Conservation (phyloP, 106 monocot species). For the Allium fistulosum region DNA sequence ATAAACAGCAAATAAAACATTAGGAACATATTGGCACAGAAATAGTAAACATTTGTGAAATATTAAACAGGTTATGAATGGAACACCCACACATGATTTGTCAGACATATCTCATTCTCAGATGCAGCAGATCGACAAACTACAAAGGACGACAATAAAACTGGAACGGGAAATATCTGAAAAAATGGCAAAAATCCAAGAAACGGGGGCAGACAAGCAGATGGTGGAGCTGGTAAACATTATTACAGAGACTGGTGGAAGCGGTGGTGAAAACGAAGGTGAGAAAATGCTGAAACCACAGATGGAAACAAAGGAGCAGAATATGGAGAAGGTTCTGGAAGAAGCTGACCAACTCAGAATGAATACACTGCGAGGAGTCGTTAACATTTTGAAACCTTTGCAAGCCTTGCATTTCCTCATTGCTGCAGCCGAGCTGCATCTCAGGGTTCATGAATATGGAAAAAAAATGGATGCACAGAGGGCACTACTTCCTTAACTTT, state of each 20-base stretch:
- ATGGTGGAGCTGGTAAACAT: constrained; percentile 34
- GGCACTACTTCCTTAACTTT: too few relatives aligned
- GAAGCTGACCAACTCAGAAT: constrained; percentile 38
- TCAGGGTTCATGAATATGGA: constrained; percentile 52
- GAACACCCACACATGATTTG: constrained; percentile 18
- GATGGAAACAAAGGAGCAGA: too few relatives aligned
- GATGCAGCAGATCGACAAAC: constrained; percentile 22
- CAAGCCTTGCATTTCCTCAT: constrained; percentile 67
- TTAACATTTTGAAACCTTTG: constrained; percentile 33
- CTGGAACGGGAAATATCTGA: constrained; percentile 27
- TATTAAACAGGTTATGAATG: constrained; percentile 16
- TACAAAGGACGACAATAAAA: constrained; percentile 21
- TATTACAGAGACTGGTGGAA: constrained; percentile 5
- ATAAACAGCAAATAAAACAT: too few relatives aligned
- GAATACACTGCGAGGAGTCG: constrained; percentile 31
- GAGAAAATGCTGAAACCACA: too few relatives aligned
- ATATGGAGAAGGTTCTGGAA: too few relatives aligned
- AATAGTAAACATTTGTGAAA: too few relatives aligned
- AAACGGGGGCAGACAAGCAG: constrained; percentile 25
- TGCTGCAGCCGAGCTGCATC: constrained; percentile 54
- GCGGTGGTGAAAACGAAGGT: background rate
- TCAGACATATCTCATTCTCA: constrained; percentile 20
- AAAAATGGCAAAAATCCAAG: constrained; percentile 32
- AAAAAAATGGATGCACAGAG: constrained; percentile 27
- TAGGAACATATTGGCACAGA: too few relatives aligned